Evolutionary conservation across 1,139 yeast genomes (phyloP).

Genomic region (Yarrowia galli): DNA sequence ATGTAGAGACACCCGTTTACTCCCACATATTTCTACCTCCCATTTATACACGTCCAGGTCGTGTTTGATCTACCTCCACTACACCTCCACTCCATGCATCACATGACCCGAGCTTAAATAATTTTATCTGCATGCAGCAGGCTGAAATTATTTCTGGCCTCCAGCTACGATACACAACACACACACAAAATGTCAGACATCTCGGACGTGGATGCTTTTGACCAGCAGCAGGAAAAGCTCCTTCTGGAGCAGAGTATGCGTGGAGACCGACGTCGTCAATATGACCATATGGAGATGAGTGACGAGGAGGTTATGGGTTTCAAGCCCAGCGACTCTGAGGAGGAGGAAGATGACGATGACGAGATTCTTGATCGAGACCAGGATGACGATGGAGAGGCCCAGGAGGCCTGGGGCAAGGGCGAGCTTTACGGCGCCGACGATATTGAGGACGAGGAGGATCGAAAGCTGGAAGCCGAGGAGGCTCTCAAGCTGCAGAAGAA

Average conservation of each 20-base stretch:
- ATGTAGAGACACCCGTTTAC: too few species aligned
- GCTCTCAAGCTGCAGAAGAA: conserved; percentile 87
- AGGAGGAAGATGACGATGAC: conserved; percentile 45
- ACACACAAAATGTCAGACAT: conserved; percentile 26
- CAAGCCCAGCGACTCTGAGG: conserved; percentile 48
- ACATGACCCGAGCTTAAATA: conserved; percentile 32
- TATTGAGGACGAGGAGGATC: conserved; percentile 73
- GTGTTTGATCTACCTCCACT: neutral
- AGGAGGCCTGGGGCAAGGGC: conserved; percentile 80
- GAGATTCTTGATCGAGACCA: conserved; percentile 42
- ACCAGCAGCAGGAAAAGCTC: conserved; percentile 68
- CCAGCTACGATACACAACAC: neutral
- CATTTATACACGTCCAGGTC: too few species aligned
- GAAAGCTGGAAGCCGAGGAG: conserved; percentile 82
- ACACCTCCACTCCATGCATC: neutral
- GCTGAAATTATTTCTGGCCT: conserved; percentile 19
- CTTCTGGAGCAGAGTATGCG: conserved; percentile 66
- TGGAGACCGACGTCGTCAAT: conserved; percentile 48
- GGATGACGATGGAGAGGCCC: conserved; percentile 61
- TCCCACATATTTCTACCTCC: too few species aligned
- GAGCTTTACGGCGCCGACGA: conserved; percentile 88
- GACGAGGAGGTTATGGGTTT: conserved; percentile 61
- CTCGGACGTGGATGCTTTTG: conserved; percentile 65
- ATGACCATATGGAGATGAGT: conserved; percentile 56
- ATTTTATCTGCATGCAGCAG: conserved; percentile 26